Conservation (phyloP, 2,329 filamentous ascomycete species). For the Apiospora koreana region DNA sequence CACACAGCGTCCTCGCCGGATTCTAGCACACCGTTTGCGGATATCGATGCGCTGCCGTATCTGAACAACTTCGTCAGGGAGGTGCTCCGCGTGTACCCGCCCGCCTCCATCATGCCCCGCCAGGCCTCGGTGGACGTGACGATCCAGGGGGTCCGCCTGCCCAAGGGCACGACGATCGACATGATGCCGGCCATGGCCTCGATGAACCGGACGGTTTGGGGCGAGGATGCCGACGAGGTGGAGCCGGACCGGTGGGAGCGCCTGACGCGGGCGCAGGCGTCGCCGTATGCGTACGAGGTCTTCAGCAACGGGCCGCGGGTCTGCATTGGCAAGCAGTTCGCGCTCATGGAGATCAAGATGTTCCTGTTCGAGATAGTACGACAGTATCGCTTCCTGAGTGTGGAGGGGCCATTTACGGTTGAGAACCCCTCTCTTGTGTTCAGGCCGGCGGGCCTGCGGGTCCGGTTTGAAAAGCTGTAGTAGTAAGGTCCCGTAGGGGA, state of each 20-base stretch:
- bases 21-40: slow-evolving; percentile 1
- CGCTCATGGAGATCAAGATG: slow-evolving; percentile 29
- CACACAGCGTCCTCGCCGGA: not conserved
- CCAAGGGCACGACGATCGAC: slow-evolving; percentile 26
- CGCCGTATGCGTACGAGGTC: slow-evolving; percentile 17
- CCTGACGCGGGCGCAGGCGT: too few species aligned
- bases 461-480: not conserved
- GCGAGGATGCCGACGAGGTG: slow-evolving; percentile 24
- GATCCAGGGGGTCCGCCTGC: slow-evolving; percentile 24
- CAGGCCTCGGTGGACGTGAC: slow-evolving; percentile 20
- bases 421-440: slow-evolving; percentile 14
- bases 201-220: slow-evolving; percentile 27
- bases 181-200: slow-evolving; percentile 22
- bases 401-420: slow-evolving; percentile 10
- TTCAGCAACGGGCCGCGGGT: slow-evolving; percentile 29
- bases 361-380: slow-evolving; percentile 25
- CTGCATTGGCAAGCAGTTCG: slow-evolving; percentile 28
- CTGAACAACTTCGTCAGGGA: slow-evolving; percentile 16
- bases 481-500: too few species aligned
- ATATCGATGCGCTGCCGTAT: slow-evolving; percentile 19
- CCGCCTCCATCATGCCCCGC: slow-evolving; percentile 17
- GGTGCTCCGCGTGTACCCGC: slow-evolving; percentile 13
- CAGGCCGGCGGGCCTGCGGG: not conserved
- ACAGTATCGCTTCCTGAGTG: slow-evolving; percentile 16
- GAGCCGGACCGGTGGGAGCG: slow-evolving; percentile 26